Evolutionary conservation across 352 stramenopile species (phyloP).

Genomic region (Pythium monospermum): DNA sequence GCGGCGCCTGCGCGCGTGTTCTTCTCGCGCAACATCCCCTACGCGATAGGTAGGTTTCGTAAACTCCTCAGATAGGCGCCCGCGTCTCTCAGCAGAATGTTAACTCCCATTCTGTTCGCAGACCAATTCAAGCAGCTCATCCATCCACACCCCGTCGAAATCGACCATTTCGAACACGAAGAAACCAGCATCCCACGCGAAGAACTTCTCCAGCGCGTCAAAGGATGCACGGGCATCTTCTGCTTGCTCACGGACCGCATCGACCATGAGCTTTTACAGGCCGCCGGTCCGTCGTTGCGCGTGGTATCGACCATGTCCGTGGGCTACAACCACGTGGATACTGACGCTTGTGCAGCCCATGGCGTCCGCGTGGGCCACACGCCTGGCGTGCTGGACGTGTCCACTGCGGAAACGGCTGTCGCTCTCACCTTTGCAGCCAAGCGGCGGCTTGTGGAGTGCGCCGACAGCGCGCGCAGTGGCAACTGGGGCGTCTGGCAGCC

Average conservation of each 20-base stretch:
- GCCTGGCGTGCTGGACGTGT: constrained; percentile 65
- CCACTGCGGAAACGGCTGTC: constrained; percentile 43
- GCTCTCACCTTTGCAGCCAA: constrained; percentile 43
- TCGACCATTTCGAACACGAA: constrained; percentile 7
- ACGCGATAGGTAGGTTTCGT: constrained; percentile 46
- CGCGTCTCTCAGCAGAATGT: too few species aligned
- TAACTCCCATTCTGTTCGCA: neutral
- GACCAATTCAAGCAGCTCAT: constrained; percentile 14
- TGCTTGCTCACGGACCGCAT: constrained; percentile 46
- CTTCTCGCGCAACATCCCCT: constrained; percentile 67
- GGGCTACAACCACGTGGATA: constrained; percentile 78
- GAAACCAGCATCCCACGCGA: constrained; percentile 25
- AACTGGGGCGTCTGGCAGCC: constrained; percentile 55
- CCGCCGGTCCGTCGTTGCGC: constrained; percentile 29
- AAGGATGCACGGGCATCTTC: constrained; percentile 31
- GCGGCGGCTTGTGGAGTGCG: constrained; percentile 41
- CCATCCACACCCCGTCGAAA: constrained; percentile 5
- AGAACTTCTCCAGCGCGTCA: constrained; percentile 27
- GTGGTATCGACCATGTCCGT: constrained; percentile 69
- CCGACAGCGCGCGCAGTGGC: constrained; percentile 56
- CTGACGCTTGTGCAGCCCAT: constrained; percentile 37
- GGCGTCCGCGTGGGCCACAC: constrained; percentile 64
- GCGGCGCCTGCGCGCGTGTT: constrained; percentile 59
- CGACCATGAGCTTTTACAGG: constrained; percentile 40
- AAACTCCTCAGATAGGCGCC: too few species aligned